phyloP scores from a whole-genome alignment of 331 rosid genomes.

The Phaseolus coccineus region DNA sequence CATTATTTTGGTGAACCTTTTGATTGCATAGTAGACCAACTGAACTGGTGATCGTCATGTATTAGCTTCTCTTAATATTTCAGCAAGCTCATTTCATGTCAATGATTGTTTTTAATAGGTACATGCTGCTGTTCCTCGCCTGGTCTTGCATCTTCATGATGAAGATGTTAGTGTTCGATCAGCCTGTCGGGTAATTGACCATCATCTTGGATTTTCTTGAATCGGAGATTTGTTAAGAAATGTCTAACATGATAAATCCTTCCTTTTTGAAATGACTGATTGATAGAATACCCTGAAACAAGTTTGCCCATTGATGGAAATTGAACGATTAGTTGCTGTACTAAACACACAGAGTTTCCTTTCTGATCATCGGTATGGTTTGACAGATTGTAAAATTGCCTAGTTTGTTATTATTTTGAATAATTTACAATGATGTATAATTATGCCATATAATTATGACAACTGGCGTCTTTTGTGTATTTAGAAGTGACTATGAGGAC shows the following conservation, averaged over 20 bases:
- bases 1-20: slow-evolving; percentile 16
- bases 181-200: slow-evolving; percentile 91
- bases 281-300: slow-evolving; percentile 73
- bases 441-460: neutral
- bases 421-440: neutral
- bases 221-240: slow-evolving; percentile 26
- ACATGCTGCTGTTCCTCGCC: slow-evolving; percentile 86
- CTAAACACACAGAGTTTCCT: slow-evolving; percentile 73
- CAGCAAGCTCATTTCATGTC: slow-evolving; percentile 28
- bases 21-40: slow-evolving; percentile 24
- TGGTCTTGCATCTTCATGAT: slow-evolving; percentile 88
- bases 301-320: slow-evolving; percentile 72
- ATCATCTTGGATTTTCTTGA: slow-evolving; percentile 36
- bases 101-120: slow-evolving; percentile 57
- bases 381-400: slow-evolving; percentile 23
- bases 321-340: slow-evolving; percentile 60
- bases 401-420: slow-evolving; percentile 38
- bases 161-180: slow-evolving; percentile 75
- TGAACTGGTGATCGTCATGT: slow-evolving; percentile 30
- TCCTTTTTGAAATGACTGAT: slow-evolving; percentile 30
- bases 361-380: slow-evolving; percentile 84
- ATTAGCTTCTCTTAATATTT: slow-evolving; percentile 23
- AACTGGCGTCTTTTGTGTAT: slow-evolving; percentile 37
- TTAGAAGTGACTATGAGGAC: slow-evolving; percentile 82
- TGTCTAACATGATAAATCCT: slow-evolving; percentile 27